Evolutionary conservation across 805 yeast species (phyloP), one percentile per base, ranked within the genome.

Genomic region (Pichia nanzhaoensis): DNA sequence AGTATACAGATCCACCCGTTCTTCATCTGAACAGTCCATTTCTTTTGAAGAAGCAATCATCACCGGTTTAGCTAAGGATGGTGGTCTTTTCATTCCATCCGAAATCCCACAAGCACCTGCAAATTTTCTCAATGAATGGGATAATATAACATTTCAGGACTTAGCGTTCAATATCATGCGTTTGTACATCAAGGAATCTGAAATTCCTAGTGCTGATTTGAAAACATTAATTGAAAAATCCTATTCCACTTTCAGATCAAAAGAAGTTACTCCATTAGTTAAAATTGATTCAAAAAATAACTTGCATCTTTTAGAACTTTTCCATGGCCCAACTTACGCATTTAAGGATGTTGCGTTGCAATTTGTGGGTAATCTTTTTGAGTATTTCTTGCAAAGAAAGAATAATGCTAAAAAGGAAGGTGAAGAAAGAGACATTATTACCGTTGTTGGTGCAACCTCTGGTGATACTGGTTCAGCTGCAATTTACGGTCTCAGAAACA

Each of bases 381-480:
- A 93, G 68, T 93, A 77, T 68, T 93, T 93, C 67, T 71, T 93
- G 57, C 70, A 74, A 48, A 82, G 96, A 66, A 76, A 78, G 56
- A 93, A 93, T 60, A 67, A 70, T 7, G 63, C 59, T 41, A 72
- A 75, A 51, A 50, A 58, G n/a, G 69, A 64, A 20, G 60, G 55
- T 18, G 75, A 74, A 48, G 73, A 75, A 54, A 76, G 91, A 63
- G 93, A 88, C 55, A 77, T 78, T 48, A 73, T 93, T 59, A 93
- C 99, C 33, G 98, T 93, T 53, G 96, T 93, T 47, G 99, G 99
- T 60, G 99, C 99, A 37, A 93, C 99, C 22, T 84, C 95, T 39
- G 99, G 99, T 61, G 99, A 93, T 60, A 93, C 99, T 39, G 99
- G 99, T 49, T 85, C 96, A 44, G 99, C 99, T 44, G 99, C 99